Conservation (phyloP, 1,284 basidiomycete species). For the Trichosporon faecale region DNA sequence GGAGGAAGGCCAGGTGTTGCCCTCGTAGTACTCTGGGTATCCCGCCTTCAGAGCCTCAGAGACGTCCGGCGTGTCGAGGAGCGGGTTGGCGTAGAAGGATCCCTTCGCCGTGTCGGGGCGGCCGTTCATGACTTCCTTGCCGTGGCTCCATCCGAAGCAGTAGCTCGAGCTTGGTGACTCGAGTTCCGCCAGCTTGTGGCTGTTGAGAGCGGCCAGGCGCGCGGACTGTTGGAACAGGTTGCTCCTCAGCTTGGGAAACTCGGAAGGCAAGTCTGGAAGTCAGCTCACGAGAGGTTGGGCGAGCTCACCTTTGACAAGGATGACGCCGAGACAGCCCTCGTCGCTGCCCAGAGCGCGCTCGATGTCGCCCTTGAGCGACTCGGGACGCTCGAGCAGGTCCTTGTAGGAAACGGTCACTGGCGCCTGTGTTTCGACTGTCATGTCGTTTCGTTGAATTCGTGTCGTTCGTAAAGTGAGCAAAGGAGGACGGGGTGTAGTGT, state of each 20-base stretch:
- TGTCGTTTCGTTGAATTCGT: not conserved
- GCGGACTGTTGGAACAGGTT: conserved; percentile 68
- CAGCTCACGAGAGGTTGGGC: not conserved
- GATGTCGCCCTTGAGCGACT: conserved; percentile 59
- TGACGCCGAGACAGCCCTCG: conserved; percentile 70
- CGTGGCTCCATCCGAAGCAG: conserved; percentile 84
- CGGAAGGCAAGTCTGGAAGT: conserved; percentile 63
- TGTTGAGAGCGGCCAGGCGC: conserved; percentile 68
- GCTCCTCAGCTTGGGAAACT: conserved; percentile 64
- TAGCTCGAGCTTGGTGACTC: conserved; percentile 53
- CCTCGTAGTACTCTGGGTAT: conserved; percentile 62
- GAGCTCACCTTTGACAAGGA: conserved; percentile 61
- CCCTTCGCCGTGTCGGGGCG: conserved; percentile 72
- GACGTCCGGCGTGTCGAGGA: conserved; percentile 64
- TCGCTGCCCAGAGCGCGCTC: conserved; percentile 73
- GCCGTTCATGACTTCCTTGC: conserved; percentile 96
- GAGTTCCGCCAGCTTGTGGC: conserved; percentile 64
- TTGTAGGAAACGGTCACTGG: conserved; percentile 68
- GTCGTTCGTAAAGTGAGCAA: not conserved
- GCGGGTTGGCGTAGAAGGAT: conserved; percentile 86
- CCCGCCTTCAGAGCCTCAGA: conserved; percentile 56
- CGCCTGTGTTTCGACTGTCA: not conserved
- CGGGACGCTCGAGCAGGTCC: conserved; percentile 61
- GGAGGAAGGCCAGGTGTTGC: conserved; percentile 61
- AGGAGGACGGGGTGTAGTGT: not conserved